phyloP scores from a whole-genome alignment of 495 filamentous ascomycete genomes.

The Sordaria brevicollis region DNA sequence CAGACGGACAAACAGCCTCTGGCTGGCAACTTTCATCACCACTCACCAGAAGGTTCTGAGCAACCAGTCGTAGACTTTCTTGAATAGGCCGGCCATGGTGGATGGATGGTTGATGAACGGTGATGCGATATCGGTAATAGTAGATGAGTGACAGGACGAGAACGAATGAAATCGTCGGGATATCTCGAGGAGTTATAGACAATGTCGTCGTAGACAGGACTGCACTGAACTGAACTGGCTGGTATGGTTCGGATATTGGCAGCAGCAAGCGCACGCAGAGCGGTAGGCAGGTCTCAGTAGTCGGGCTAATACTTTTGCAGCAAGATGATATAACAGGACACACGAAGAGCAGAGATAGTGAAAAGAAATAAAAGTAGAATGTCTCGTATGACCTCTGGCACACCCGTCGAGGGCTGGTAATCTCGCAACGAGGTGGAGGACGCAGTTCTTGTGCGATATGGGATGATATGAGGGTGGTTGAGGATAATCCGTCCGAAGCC shows the following conservation, averaged over 20 bases:
- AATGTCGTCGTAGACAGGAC: background rate
- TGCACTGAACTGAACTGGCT: background rate
- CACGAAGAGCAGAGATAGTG: conserved; percentile 1
- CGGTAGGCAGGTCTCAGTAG: conserved; percentile 8
- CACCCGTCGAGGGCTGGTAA: conserved; percentile 13
- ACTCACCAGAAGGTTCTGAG: conserved; percentile 96
- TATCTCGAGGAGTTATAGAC: background rate
- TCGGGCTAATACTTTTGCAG: background rate
- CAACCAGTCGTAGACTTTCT: conserved; percentile 95
- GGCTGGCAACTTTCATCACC: conserved; percentile 1
- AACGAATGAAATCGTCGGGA: conserved; percentile 9
- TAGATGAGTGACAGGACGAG: conserved; percentile 11
- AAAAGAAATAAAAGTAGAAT: conserved; percentile 35
- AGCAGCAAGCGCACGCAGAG: background rate
- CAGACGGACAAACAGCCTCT: conserved; percentile 6
- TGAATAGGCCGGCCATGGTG: conserved; percentile 47
- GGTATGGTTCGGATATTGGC: background rate
- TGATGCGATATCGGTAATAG: background rate
- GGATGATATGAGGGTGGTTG: background rate
- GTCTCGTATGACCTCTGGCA: conserved; percentile 33
- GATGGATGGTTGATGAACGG: background rate
- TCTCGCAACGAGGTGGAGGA: conserved; percentile 19
- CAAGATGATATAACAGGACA: background rate
- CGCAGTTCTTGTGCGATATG: background rate
- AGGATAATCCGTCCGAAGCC: background rate